Conservation (phyloP, 371 early-diverging fungal species). For the Rhizomucor pusillus region DNA sequence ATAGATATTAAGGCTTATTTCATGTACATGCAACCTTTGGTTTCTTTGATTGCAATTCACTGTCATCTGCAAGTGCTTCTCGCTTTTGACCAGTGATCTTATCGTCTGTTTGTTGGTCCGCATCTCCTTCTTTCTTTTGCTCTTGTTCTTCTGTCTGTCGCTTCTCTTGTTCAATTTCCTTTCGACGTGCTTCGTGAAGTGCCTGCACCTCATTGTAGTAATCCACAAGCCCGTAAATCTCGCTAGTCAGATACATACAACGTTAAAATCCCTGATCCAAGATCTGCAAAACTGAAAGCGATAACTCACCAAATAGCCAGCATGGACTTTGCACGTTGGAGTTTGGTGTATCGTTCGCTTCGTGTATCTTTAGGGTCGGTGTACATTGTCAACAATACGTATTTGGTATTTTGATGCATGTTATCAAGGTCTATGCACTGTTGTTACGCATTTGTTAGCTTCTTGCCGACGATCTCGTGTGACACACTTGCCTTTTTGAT, state of each 20-base stretch:
- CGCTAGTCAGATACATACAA: conserved; percentile 12
- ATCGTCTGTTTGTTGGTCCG: not conserved
- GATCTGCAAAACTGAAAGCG: not conserved
- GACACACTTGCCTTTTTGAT: conserved; percentile 54
- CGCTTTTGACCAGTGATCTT: too few species aligned
- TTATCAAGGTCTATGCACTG: conserved; percentile 62
- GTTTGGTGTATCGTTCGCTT: conserved; percentile 39
- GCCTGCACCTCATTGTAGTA: conserved; percentile 30
- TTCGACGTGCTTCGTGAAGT: conserved; percentile 24
- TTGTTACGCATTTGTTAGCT: not conserved
- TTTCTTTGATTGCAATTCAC: too few species aligned
- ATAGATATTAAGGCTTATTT: too few species aligned
- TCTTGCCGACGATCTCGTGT: too few species aligned
- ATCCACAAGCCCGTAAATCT: conserved; percentile 38
- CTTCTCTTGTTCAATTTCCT: conserved; percentile 3
- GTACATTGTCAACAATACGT: conserved; percentile 84
- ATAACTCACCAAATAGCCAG: conserved; percentile 42
- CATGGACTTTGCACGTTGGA: conserved; percentile 53
- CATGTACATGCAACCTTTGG: conserved; percentile 3
- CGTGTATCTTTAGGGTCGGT: conserved; percentile 54
- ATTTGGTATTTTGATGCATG: conserved; percentile 83
- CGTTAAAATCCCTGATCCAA: not conserved
- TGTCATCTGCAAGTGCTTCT: too few species aligned
- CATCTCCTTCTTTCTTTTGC: conserved; percentile 1
- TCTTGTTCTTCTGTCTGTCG: conserved; percentile 1